These are phyloP conservation scores for Trichophyton simii DNA, from an alignment of 2,329 filamentous ascomycete genomes.

Conservation along the genomic window DNA sequence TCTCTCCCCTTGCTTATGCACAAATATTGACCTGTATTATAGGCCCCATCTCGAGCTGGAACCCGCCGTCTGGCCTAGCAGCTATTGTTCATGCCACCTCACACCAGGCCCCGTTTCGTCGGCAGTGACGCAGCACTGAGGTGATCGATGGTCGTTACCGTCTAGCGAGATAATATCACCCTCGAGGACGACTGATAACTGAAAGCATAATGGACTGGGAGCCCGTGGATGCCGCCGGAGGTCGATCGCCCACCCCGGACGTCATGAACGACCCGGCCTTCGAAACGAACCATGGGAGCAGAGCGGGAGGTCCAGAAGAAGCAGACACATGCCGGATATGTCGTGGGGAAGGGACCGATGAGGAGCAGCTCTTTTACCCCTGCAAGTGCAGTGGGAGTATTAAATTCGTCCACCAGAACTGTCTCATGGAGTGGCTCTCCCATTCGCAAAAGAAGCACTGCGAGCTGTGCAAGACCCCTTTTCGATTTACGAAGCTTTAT, in stretches of 20 bases:
- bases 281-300: slow-evolving; percentile 29
- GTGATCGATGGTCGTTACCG: neutral
- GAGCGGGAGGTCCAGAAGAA: slow-evolving; percentile 37
- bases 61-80: neutral
- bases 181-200: neutral
- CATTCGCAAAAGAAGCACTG: slow-evolving; percentile 99
- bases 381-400: slow-evolving; percentile 99
- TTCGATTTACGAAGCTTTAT: slow-evolving; percentile 96
- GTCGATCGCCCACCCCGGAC: slow-evolving; percentile 26
- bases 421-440: slow-evolving; percentile 95
- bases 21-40: neutral
- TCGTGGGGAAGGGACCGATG: slow-evolving; percentile 66
- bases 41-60: neutral
- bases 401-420: slow-evolving; percentile 95
- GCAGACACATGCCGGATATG: slow-evolving; percentile 94
- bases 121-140: neutral
- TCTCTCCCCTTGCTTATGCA: neutral
- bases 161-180: neutral
- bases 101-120: neutral
- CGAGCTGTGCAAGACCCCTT: slow-evolving; percentile 96
- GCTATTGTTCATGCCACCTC: slow-evolving; percentile 1
- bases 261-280: slow-evolving; percentile 47
- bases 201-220: neutral
- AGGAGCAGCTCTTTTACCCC: slow-evolving; percentile 87
- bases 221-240: neutral